These are phyloP conservation scores for Aspergillus sclerotialis DNA, from an alignment of 2,329 filamentous ascomycete genomes.

Conservation along the genomic window DNA sequence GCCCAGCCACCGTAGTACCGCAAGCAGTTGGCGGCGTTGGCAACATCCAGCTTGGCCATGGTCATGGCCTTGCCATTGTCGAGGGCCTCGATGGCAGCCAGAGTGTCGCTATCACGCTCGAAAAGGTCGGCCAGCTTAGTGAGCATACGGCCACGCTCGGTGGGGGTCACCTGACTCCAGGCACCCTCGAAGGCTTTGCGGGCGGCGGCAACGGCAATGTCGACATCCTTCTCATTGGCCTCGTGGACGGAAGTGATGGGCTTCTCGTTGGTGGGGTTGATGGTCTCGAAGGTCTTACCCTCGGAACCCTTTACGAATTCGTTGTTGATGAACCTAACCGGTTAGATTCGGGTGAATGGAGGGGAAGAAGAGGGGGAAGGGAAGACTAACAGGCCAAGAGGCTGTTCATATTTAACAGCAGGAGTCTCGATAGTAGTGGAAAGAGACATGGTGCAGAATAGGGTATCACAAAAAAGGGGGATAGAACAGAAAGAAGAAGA, in stretches of 20 bases:
- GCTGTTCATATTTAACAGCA: slow-evolving; percentile 32
- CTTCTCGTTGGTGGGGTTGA: slow-evolving; percentile 82
- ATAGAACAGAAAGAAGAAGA: background rate
- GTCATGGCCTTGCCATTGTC: slow-evolving; percentile 44
- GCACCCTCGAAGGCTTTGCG: slow-evolving; percentile 74
- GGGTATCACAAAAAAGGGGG: background rate
- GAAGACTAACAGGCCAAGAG: slow-evolving; percentile 27
- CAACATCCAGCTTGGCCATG: slow-evolving; percentile 62
- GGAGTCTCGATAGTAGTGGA: slow-evolving; percentile 30
- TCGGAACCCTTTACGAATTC: slow-evolving; percentile 70
- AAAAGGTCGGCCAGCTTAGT: slow-evolving; percentile 71
- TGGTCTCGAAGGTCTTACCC: slow-evolving; percentile 84
- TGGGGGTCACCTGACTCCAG: slow-evolving; percentile 63
- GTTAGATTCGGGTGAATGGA: no score
- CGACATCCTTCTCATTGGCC: slow-evolving; percentile 71
- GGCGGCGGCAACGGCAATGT: slow-evolving; percentile 73
- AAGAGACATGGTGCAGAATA: slow-evolving; percentile 23
- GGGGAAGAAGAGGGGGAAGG: background rate
- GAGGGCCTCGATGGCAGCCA: slow-evolving; percentile 76
- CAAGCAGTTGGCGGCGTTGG: slow-evolving; percentile 60
- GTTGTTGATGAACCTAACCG: slow-evolving; percentile 37
- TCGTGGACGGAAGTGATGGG: slow-evolving; percentile 77
- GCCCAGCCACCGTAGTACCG: slow-evolving; percentile 87
- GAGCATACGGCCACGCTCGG: slow-evolving; percentile 62
- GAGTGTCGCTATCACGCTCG: slow-evolving; percentile 68